Conservation (phyloP, 805 yeast species). For the Wickerhamomyces chambardii region DNA sequence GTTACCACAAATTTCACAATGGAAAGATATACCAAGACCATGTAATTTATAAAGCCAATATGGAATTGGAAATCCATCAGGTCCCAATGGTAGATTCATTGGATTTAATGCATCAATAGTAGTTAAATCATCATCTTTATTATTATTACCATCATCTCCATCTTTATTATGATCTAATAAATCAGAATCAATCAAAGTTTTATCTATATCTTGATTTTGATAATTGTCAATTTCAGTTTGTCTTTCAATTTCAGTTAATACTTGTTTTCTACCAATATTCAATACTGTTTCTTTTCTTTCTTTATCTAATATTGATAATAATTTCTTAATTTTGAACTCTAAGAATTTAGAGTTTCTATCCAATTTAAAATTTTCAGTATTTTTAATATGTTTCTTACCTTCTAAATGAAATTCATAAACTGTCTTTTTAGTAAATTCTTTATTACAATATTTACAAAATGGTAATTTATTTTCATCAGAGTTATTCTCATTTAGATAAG, state of each 20-base stretch:
- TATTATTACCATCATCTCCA: constrained; percentile 24
- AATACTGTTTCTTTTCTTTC: constrained; percentile 41
- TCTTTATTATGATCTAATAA: constrained; percentile 8
- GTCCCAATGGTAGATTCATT: constrained; percentile 65
- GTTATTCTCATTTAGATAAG: too few relatives aligned
- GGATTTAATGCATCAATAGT: constrained; percentile 25
- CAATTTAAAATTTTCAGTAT: constrained; percentile 14
- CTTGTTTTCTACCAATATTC: constrained; percentile 55
- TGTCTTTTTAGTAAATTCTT: constrained; percentile 49
- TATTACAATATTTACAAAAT: constrained; percentile 59
- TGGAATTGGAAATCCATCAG: constrained; percentile 91
- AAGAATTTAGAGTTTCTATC: constrained; percentile 16
- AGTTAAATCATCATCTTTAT: constrained; percentile 13
- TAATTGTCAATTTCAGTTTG: constrained; percentile 19
- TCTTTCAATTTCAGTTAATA: constrained; percentile 53
- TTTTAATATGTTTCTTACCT: constrained; percentile 71
- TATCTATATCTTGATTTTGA: constrained; percentile 14
- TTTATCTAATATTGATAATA: constrained; percentile 28
- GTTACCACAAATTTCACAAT: constrained; percentile 87
- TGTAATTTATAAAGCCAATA: constrained; percentile 87
- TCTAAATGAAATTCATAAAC: constrained; percentile 61
- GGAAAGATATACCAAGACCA: constrained; percentile 65
- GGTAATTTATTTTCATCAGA: constrained; percentile 20
- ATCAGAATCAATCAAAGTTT: constrained; percentile 1
- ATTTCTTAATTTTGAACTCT: constrained; percentile 30